Percentiles rank a stretch among this genome's conserved stretches.
Evolutionary conservation across 495 filamentous ascomycete species (phyloP).

Genomic region (Podospora didyma): DNA sequence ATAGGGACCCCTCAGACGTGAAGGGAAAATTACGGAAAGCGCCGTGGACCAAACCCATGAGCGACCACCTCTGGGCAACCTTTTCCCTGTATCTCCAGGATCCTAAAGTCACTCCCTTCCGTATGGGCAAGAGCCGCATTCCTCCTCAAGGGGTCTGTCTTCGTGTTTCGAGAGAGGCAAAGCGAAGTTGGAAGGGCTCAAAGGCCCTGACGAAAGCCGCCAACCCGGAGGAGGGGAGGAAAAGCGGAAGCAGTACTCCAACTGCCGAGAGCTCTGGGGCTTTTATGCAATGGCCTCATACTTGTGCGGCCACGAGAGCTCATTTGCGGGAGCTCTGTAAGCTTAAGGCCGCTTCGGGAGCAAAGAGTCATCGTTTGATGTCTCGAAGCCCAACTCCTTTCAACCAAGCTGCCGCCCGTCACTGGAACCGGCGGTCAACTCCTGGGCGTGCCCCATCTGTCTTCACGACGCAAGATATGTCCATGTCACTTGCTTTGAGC

Average conservation of each 20-base stretch:
- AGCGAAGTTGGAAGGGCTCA: constrained; percentile 73
- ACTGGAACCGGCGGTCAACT: constrained; percentile 38
- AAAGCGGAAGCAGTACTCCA: constrained; percentile 67
- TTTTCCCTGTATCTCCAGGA: constrained; percentile 86
- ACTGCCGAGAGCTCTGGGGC: constrained; percentile 41
- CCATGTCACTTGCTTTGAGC: constrained; percentile 76
- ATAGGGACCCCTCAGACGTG: constrained; percentile 8
- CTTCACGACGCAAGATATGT: constrained; percentile 73
- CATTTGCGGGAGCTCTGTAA: constrained; percentile 82
- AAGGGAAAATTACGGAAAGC: constrained; percentile 37
- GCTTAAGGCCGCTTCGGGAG: constrained; percentile 67
- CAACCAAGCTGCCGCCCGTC: constrained; percentile 47
- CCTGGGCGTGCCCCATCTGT: constrained; percentile 31
- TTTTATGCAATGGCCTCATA: constrained; percentile 71
- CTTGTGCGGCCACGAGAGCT: constrained; percentile 71
- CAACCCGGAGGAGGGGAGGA: constrained; percentile 20
- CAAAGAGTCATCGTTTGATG: constrained; percentile 52
- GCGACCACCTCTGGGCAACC: constrained; percentile 87
- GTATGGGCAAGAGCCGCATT: constrained; percentile 77
- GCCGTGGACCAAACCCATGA: constrained; percentile 85
- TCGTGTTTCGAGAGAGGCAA: constrained; percentile 82
- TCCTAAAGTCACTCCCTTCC: constrained; percentile 90
- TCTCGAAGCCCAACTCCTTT: constrained; percentile 73
- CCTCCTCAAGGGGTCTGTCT: constrained; percentile 87
- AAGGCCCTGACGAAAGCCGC: constrained; percentile 33